These are phyloP conservation scores for Cephaloascus fragrans DNA, from an alignment of 805 yeast species.

Conservation along the genomic window DNA sequence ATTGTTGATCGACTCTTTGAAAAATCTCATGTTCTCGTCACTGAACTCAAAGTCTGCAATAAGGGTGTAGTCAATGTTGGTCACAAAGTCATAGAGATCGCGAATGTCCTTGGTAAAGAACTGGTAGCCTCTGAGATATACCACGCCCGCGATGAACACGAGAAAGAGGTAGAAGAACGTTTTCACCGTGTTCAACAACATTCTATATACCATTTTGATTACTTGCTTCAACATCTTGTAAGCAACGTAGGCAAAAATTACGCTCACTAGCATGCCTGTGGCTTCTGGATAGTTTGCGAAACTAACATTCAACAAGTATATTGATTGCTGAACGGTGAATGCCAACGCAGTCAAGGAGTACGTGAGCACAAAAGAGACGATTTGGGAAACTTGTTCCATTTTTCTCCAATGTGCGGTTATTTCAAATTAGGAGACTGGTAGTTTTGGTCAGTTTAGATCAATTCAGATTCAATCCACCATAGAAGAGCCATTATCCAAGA, in stretches of 20 bases:
- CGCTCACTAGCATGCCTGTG: constrained; percentile 10
- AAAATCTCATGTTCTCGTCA: not conserved
- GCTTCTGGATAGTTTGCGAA: constrained; percentile 18
- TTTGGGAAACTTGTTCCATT: constrained; percentile 1
- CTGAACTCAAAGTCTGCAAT: not conserved
- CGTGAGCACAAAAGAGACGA: constrained; percentile 17
- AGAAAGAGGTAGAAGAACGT: constrained; percentile 9
- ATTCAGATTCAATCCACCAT: not conserved
- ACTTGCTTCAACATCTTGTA: constrained; percentile 19
- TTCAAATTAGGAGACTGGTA: not conserved
- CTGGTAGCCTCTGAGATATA: constrained; percentile 21
- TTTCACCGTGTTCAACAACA: constrained; percentile 13
- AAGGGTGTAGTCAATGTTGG: not conserved
- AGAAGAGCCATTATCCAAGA: no score
- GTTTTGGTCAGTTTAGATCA: not conserved
- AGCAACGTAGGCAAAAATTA: constrained; percentile 10
- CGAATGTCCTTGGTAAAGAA: constrained; percentile 7
- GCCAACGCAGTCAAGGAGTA: constrained; percentile 1
- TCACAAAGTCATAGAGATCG: not conserved
- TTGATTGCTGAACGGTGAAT: constrained; percentile 3
- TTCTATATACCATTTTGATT: constrained; percentile 7
- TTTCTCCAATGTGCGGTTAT: not conserved
- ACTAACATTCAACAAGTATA: constrained; percentile 6
- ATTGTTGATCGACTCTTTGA: not conserved
- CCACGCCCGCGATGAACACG: constrained; percentile 9